These are phyloP conservation scores for Melampsora larici-populina DNA, from an alignment of 1,284 basidiomycete genomes.

Conservation along the genomic window DNA sequence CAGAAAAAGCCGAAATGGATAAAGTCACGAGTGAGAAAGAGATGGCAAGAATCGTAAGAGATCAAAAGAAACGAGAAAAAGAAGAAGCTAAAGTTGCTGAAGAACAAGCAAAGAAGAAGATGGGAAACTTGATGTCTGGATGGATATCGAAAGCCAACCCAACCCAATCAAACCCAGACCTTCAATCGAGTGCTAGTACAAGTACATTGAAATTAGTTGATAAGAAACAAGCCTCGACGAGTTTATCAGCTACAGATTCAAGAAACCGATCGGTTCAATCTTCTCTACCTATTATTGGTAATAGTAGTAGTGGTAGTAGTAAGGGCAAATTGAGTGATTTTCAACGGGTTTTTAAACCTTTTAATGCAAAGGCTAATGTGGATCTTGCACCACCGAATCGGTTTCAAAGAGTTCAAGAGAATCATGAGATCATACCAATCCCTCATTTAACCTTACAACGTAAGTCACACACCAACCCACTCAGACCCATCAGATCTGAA, in stretches of 20 bases:
- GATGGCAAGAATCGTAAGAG: slow-evolving; percentile 12
- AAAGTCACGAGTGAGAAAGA: slow-evolving; percentile 25
- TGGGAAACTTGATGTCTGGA: slow-evolving; percentile 50
- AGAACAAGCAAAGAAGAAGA: slow-evolving; percentile 62
- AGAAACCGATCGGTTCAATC: background rate
- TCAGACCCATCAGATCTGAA: background rate
- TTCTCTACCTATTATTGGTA: slow-evolving; percentile 57
- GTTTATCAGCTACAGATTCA: background rate
- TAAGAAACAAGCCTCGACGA: background rate
- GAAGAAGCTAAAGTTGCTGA: slow-evolving; percentile 50
- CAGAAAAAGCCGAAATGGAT: too few relatives aligned
- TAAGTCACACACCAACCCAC: background rate
- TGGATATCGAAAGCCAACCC: slow-evolving; percentile 35
- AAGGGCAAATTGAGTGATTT: slow-evolving; percentile 61
- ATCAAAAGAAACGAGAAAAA: slow-evolving; percentile 30
- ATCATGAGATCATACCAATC: background rate
- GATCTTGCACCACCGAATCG: slow-evolving; percentile 68
- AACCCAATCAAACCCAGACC: background rate
- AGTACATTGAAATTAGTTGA: background rate
- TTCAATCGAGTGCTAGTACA: background rate
- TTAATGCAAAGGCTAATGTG: slow-evolving; percentile 68
- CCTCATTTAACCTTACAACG: slow-evolving; percentile 9
- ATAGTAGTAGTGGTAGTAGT: slow-evolving; percentile 57
- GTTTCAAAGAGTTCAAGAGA: slow-evolving; percentile 57
- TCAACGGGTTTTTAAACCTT: slow-evolving; percentile 69